Evolutionary conservation across 495 filamentous ascomycete species (phyloP), one percentile per base, ranked within the genome.

Genomic region (Melanomma pulvis-pyrius): DNA sequence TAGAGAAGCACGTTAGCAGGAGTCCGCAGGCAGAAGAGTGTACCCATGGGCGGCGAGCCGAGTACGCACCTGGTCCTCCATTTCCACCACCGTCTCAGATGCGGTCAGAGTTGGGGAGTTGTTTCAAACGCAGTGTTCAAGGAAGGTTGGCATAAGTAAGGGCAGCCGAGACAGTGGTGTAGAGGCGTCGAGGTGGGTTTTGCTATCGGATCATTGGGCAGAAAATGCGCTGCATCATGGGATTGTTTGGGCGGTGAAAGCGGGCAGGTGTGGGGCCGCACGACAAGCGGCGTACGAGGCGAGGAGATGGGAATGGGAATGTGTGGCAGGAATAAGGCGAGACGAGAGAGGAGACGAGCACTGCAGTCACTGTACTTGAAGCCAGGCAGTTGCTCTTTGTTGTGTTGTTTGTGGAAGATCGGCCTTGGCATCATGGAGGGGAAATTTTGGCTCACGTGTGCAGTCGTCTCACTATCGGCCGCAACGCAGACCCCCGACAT

Each of bases 171-270:
- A 55, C 39, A 55, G 56, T 61, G 32, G 59, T 44, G 63, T 32
- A 32, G 46, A 63, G 60, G n/a, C 19, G 39, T 67, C 21, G 36
- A 50, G 21, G 1, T 48, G 22, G 46, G 39, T 49, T 47, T 58
- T 65, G 69, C 69, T 71, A 71, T 65, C 69, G 69, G 56, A 55
- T 64, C 65, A 68, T 65, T 58, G 57, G 51, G 34, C 48, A 58
- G 55, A 41, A 44, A 53, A n/a, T 7, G 24, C 60, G 39, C 50
- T 65, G 69, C 69, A 68, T 71, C 29, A 61, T 71, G 54, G 47
- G 44, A 61, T 34, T 44, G 52, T 59, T 44, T 56, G 44, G 54
- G 69, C 60, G 69, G 69, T 68, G 64, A 62, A 71, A 51, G 34
- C 29, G 49, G 41, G 29, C 15, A 26, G 36, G 46, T 56, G 58